phyloP scores from a whole-genome alignment of 495 filamentous ascomycete species.

The Podospora australis region DNA sequence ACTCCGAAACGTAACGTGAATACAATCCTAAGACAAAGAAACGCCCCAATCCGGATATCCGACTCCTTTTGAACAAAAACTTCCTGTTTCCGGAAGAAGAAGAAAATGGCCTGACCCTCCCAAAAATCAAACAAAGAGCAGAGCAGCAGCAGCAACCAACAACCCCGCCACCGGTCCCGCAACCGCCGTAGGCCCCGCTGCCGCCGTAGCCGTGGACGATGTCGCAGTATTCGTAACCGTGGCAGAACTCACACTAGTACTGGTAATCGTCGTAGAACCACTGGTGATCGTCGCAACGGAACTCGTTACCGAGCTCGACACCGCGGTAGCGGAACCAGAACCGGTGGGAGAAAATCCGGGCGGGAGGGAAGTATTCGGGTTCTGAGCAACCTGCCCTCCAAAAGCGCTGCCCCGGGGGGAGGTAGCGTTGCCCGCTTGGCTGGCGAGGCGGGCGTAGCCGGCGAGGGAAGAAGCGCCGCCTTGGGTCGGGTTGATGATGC shows the following conservation, averaged over 20 bases:
- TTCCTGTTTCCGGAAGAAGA: not conserved
- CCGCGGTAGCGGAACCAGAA: not conserved
- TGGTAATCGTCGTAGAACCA: not conserved
- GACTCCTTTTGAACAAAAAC: not conserved
- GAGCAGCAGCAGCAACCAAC: constrained; percentile 8
- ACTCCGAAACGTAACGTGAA: too few species aligned
- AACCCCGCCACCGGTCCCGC: constrained; percentile 11
- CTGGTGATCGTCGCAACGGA: not conserved
- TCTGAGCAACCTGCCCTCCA: constrained; percentile 15
- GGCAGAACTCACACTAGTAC: not conserved
- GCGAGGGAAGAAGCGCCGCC: constrained; percentile 8
- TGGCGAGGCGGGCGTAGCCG: constrained; percentile 15
- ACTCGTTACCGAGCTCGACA: not conserved
- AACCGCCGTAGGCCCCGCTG: not conserved
- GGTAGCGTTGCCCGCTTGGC: constrained; percentile 11
- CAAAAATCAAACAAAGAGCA: constrained; percentile 10
- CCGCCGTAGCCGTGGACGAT: not conserved
- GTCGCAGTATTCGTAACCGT: not conserved
- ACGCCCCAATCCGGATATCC: not conserved
- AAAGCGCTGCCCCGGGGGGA: constrained; percentile 10
- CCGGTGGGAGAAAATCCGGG: not conserved
- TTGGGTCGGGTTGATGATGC: constrained; percentile 27
- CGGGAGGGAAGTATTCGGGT: not conserved
- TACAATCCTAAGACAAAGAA: too few species aligned
- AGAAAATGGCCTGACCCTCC: not conserved